Base-by-base conservation (phyloP, 1,139 yeast species). In the Saccharomyces pastorianus region DNA sequence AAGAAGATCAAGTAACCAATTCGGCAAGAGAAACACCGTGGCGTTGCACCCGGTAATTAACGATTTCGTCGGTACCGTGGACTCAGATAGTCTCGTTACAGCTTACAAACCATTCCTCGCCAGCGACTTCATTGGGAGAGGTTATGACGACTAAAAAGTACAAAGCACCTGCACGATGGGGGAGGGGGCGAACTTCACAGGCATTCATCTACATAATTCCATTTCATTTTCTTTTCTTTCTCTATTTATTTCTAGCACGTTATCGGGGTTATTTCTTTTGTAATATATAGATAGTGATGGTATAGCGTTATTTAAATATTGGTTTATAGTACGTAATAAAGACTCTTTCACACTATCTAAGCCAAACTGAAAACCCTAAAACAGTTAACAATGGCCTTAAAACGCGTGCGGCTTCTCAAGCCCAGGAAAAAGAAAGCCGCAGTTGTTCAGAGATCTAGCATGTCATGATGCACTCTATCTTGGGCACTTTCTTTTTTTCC, bases 51-150 rank as follows among this genome's bases (percentile, higher is more conserved):
- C 64, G 13, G 52, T 59, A 14, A 60, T 64, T 47, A 59, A 58
- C 29, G 61, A 61, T 29, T 54, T 64, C 7, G 60, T 64, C 3
- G 63, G 64, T 11, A 60, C 63, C 11, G 62, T 63, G 17, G 66
- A 63, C 47, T 51, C 56, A 2, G 67, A 64, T 52, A 59, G 66
- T 46, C 53, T 60, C 13, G 49, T 64, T 7, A 62, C 61, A 2
- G 62, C 62, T 7, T 64, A 64, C 57, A 64, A 63, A 48, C 64
- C 64, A n/a, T 61, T 57, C 46, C 55, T 58, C 25, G 62, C 65
- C 26, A 59, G 59, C 38, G 59, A 58, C 29, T 25, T 52, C 8
- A 38, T 38, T 38, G 25, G 44, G n/a, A 59, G 54, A 25, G 60
- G 56, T 7, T 49, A 50, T 2, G 56, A 55, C 17, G 58, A 53